Conservation (phyloP, 495 filamentous ascomycete genomes). For the Wilcoxina mikolae region DNA sequence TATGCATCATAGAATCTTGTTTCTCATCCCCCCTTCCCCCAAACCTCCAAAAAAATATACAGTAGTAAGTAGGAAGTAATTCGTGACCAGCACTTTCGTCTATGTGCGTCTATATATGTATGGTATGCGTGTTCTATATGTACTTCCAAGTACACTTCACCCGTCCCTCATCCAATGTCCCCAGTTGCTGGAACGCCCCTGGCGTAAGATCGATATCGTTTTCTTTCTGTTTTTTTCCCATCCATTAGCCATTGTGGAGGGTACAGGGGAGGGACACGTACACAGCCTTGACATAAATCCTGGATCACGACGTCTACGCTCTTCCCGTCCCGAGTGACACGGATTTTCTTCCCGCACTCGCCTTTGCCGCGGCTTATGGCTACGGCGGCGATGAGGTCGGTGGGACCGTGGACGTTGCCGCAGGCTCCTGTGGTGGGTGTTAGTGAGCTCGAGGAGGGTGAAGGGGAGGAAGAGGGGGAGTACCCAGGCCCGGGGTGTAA, state of each 20-base stretch:
- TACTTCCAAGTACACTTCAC: background rate
- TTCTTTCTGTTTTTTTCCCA: background rate
- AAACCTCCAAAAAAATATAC: too few relatives aligned
- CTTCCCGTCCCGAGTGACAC: background rate
- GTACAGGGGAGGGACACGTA: background rate
- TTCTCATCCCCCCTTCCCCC: too few relatives aligned
- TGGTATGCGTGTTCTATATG: too few relatives aligned
- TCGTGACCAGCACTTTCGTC: background rate
- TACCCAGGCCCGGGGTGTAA: constrained; percentile 1
- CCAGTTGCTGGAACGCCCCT: background rate
- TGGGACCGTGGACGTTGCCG: background rate
- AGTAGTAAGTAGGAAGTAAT: too few relatives aligned
- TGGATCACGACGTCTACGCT: background rate
- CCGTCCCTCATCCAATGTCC: background rate
- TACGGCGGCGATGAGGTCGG: background rate
- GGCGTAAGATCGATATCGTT: background rate
- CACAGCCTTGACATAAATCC: constrained; percentile 1
- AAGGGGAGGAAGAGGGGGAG: background rate
- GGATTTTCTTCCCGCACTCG: constrained; percentile 1
- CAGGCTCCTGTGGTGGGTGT: constrained; percentile 1
- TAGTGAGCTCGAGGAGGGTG: background rate
- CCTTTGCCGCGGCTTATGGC: constrained; percentile 4
- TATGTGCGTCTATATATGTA: too few relatives aligned
- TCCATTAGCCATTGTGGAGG: background rate
- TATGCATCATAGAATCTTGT: too few relatives aligned